phyloP scores from a whole-genome alignment of 169 alveolate species.

The Cryptosporidium ubiquitum region DNA sequence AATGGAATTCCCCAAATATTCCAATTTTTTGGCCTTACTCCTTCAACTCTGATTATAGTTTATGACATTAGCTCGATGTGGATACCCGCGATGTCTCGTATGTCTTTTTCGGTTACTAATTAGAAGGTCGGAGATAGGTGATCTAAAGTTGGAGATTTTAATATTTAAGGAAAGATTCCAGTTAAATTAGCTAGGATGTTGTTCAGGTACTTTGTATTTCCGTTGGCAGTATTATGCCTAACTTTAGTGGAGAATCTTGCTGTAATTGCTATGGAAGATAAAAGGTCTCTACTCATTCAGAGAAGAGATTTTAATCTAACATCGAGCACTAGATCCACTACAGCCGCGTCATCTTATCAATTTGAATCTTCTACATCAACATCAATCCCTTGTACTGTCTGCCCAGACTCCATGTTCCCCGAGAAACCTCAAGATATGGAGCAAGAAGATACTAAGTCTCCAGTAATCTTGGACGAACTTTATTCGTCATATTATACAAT shows the following conservation, averaged over 20 bases:
- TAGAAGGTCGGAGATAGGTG: neutral
- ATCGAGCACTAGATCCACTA: neutral
- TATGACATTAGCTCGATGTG: constrained; percentile 4
- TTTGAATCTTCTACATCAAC: neutral
- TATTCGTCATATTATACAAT: neutral
- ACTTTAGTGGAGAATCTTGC: neutral
- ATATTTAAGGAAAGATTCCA: neutral
- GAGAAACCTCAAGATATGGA: neutral
- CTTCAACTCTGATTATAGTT: neutral
- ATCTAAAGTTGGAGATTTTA: neutral
- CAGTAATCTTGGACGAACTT: constrained; percentile 15
- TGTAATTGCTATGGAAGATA: neutral
- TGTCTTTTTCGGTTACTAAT: neutral
- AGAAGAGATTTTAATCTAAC: neutral
- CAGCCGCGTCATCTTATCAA: neutral
- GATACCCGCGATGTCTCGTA: constrained; percentile 41
- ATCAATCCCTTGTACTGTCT: neutral
- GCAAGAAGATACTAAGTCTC: neutral
- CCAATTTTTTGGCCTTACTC: neutral
- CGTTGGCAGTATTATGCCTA: neutral
- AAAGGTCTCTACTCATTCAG: neutral
- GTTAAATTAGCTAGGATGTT: constrained; percentile 12
- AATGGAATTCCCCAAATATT: neutral
- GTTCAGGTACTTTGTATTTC: neutral
- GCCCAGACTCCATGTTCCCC: neutral